Evolutionary conservation across 202 grass and related monocot genomes (phyloP), one percentile per base, ranked within the genome.

Genomic region (Hordeum pubiflorum): DNA sequence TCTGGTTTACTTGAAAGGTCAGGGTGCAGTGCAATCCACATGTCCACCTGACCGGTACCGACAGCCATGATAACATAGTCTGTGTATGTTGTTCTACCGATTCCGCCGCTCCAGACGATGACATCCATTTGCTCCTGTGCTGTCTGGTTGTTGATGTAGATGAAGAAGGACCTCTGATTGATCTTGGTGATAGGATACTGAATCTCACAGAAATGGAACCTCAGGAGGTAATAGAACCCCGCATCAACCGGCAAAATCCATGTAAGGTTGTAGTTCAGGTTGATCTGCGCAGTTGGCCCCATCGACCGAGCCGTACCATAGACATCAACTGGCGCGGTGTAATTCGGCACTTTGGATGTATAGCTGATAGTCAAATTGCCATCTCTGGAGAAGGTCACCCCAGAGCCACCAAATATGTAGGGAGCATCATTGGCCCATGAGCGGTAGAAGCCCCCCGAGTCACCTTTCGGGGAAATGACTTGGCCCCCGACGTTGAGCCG

Each of bases 121-220:
- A 71, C 68, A 71, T 71, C 68, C 68, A 71, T 71, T 27, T 48
- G 40, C 68, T 27, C 7, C 23, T 71, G 68, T 0, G 40, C 68
- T 48, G 68, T 48, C 40, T 71, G 68, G 23, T 71, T 71, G 40
- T 71, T 71, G 23, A 71, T 71, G 68, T 71, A 71, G 40, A 71
- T 71, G 13, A 46, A 27, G 40, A 71, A 71, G 15, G 41, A 44
- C 68, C 68, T 48, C 68, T 71, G 68, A 17, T 71, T 71, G 6
- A 5, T 1, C 23, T 71, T 48, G 13, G 23, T 71, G 23, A 71
- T 71, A 5, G 68, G 68, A 27, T 70, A 27, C 68, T 71, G 68
- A 43, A 71, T 71, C 26, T 71, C 68, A 48, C 68, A 71, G 68
- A 71, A 71, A 26, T 71, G 68, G 68, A 71, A 71, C 68, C 68